Evolutionary conservation across 2,329 filamentous ascomycete species (phyloP).

Genomic region (Trichoderma pleuroti): DNA sequence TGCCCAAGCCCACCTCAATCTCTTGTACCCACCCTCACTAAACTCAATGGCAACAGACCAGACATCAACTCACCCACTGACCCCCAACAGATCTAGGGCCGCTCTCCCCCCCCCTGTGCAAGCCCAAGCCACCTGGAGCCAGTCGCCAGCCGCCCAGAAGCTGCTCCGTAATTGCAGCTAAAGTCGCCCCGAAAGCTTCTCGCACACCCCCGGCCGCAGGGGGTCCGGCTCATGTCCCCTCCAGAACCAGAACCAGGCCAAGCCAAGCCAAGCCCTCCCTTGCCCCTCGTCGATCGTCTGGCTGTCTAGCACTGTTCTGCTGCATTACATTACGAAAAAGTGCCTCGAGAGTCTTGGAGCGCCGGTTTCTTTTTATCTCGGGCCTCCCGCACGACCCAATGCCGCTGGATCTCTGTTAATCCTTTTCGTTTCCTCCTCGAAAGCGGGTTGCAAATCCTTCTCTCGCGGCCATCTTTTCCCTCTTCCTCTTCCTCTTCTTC

Average conservation of each 20-base stretch:
- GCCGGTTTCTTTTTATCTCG: not conserved
- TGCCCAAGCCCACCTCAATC: not conserved
- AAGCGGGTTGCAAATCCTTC: not conserved
- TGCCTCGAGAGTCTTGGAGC: not conserved
- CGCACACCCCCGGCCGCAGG: not conserved
- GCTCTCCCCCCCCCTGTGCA: slow-evolving; percentile 2
- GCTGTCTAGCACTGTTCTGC: not conserved
- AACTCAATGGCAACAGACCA: slow-evolving; percentile 5
- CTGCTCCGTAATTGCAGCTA: slow-evolving; percentile 9
- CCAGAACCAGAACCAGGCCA: too few relatives aligned
- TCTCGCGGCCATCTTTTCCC: not conserved
- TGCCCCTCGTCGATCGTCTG: slow-evolving; percentile 4
- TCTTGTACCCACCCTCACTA: not conserved
- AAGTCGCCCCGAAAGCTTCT: slow-evolving; percentile 10
- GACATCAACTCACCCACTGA: not conserved
- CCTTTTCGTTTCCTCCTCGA: not conserved
- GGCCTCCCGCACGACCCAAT: not conserved
- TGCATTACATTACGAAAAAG: not conserved
- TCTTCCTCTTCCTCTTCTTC: not conserved
- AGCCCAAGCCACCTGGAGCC: slow-evolving; percentile 7
- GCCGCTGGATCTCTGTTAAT: not conserved
- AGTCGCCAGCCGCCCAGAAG: not conserved
- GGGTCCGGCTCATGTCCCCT: not conserved
- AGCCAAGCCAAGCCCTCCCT: not conserved
- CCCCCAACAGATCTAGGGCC: slow-evolving; percentile 18